Evolutionary conservation across 805 yeast genomes (phyloP).

Genomic region (Cyberlindnera galapagoensis): DNA sequence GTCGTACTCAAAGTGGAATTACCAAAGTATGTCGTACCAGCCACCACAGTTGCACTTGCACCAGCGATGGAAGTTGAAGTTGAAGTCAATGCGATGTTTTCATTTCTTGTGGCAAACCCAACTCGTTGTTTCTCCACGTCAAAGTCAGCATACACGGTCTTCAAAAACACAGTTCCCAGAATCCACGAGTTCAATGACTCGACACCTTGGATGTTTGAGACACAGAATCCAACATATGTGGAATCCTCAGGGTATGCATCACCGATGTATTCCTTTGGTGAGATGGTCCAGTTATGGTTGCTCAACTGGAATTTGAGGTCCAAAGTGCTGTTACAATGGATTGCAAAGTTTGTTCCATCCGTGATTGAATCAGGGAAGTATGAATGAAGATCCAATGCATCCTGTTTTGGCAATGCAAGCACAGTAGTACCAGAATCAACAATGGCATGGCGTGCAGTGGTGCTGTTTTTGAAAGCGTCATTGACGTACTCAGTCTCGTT

Average conservation of each 20-base stretch:
- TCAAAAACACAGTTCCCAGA: constrained; percentile 56
- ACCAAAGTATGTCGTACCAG: background rate
- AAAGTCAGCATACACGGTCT: constrained; percentile 49
- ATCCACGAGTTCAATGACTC: constrained; percentile 45
- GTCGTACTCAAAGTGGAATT: constrained; percentile 1
- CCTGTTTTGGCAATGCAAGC: constrained; percentile 45
- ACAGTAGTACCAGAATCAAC: constrained; percentile 67
- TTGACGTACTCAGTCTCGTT: constrained; percentile 14
- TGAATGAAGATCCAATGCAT: constrained; percentile 48
- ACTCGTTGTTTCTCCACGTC: constrained; percentile 43
- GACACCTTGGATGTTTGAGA: constrained; percentile 59
- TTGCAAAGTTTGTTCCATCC: constrained; percentile 59
- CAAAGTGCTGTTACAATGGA: constrained; percentile 45
- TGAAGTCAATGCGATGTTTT: constrained; percentile 23
- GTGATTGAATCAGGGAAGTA: constrained; percentile 43
- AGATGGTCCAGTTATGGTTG: constrained; percentile 38
- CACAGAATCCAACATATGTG: constrained; percentile 45
- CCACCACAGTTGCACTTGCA: constrained; percentile 2
- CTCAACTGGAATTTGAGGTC: constrained; percentile 36
- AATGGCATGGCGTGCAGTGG: constrained; percentile 35
- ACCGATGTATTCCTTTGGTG: constrained; percentile 43
- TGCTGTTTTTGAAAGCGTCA: constrained; percentile 9
- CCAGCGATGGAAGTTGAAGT: constrained; percentile 14
- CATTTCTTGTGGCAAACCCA: constrained; percentile 46
- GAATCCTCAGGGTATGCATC: constrained; percentile 32